Conservation (phyloP, 2,329 filamentous ascomycete genomes). For the Ophiocordyceps camponoti-saundersi region DNA sequence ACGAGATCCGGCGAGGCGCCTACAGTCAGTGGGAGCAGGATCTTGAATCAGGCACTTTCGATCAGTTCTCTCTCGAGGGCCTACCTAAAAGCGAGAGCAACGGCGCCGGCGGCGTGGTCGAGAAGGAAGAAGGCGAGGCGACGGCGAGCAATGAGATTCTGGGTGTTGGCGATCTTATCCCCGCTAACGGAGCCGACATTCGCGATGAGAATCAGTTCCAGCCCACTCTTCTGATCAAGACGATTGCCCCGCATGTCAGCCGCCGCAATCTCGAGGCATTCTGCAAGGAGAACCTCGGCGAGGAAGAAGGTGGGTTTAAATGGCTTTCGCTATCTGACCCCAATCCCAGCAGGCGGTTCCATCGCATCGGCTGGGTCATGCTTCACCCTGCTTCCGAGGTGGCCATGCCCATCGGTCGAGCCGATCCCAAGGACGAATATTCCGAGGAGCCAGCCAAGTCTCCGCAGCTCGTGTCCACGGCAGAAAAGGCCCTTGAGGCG, state of each 20-base stretch:
- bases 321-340: constrained; percentile 94
- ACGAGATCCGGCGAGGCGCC: constrained; percentile 59
- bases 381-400: constrained; percentile 64
- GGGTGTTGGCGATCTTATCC: constrained; percentile 79
- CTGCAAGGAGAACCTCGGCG: constrained; percentile 84
- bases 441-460: constrained; percentile 40
- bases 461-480: constrained; percentile 37
- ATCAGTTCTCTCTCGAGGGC: constrained; percentile 87
- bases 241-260: constrained; percentile 89
- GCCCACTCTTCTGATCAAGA: constrained; percentile 93
- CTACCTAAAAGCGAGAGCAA: constrained; percentile 89
- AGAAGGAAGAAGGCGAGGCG: constrained; percentile 92
- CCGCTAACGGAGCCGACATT: constrained; percentile 67
- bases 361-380: constrained; percentile 97
- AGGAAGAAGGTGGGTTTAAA: constrained; percentile 81
- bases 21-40: constrained; percentile 86
- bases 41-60: constrained; percentile 69
- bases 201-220: constrained; percentile 78
- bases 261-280: constrained; percentile 86
- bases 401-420: constrained; percentile 46
- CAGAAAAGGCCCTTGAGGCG: constrained; percentile 79
- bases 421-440: constrained; percentile 57
- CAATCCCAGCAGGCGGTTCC: constrained; percentile 91
- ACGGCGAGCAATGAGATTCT: constrained; percentile 83
- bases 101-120: constrained; percentile 65